These are phyloP conservation scores for Hydrangea macrophylla DNA, from an alignment of 148 eudicot genomes.

Conservation along the genomic window DNA sequence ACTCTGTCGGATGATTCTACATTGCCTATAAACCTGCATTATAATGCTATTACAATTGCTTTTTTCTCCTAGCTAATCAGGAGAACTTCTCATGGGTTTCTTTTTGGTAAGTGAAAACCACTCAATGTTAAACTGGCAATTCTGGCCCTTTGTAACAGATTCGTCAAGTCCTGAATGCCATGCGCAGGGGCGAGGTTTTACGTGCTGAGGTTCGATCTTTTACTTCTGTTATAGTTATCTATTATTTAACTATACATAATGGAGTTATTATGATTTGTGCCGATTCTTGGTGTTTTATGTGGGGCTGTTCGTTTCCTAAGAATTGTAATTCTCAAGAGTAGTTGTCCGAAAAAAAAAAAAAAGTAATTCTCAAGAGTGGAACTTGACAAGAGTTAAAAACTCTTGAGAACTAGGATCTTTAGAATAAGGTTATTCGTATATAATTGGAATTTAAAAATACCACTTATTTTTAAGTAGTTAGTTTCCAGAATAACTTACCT, in stretches of 20 bases:
- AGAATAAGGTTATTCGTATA: too few relatives aligned
- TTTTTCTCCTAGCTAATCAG: background rate
- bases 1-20: background rate
- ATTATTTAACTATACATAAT: background rate
- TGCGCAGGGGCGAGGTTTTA: constrained; percentile 44
- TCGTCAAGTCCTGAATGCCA: constrained; percentile 46
- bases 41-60: background rate
- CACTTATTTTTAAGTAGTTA: too few relatives aligned
- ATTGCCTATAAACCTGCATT: background rate
- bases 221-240: background rate
- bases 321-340: background rate
- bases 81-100: background rate
- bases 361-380: too few relatives aligned
- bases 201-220: constrained; percentile 46
- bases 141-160: constrained; percentile 32
- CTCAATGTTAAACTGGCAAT: background rate
- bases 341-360: too few relatives aligned
- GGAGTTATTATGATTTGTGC: background rate
- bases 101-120: background rate
- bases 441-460: too few relatives aligned
- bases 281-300: background rate
- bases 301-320: background rate
- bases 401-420: too few relatives aligned
- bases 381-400: too few relatives aligned
- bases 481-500: too few relatives aligned